phyloP scores from a whole-genome alignment of 768 basidiomycete species.

The Suillus americanus region DNA sequence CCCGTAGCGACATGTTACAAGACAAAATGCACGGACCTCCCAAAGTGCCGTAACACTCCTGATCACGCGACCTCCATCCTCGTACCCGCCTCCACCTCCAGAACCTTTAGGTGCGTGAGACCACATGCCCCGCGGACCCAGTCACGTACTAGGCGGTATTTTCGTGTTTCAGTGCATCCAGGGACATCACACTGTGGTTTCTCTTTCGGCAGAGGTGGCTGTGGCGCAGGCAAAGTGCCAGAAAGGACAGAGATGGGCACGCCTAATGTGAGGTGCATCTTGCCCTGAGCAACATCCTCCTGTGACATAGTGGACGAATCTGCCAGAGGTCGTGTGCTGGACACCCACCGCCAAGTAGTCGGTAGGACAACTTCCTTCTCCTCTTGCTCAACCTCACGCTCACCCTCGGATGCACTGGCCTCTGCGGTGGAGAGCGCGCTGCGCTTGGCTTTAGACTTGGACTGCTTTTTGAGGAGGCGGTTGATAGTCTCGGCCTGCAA shows the following conservation, averaged over 20 bases:
- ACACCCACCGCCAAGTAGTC: conserved; percentile 74
- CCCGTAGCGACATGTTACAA: background rate
- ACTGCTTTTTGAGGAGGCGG: conserved; percentile 83
- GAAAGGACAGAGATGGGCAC: conserved; percentile 43
- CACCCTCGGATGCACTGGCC: conserved; percentile 35
- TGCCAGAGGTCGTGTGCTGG: conserved; percentile 41
- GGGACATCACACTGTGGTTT: conserved; percentile 48
- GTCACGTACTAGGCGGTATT: conserved; percentile 66
- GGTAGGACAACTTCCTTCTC: conserved; percentile 46
- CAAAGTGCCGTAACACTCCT: background rate
- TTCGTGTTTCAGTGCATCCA: conserved; percentile 55
- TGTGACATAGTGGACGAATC: conserved; percentile 5
- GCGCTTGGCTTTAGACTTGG: conserved; percentile 62
- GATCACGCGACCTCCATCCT: background rate
- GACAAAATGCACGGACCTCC: background rate
- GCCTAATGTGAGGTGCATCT: conserved; percentile 53
- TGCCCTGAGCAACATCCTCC: conserved; percentile 8
- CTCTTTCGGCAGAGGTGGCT: conserved; percentile 12
- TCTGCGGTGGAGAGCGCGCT: conserved; percentile 49
- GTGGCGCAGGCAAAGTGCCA: conserved; percentile 1
- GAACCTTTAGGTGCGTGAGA: conserved; percentile 57
- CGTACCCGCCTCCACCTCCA: conserved; percentile 37
- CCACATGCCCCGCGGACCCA: conserved; percentile 64
- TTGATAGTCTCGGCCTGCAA: conserved; percentile 83
- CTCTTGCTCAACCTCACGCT: conserved; percentile 17